A percentile compares a stretch with the other conserved stretches of the same genome.
Conservation (phyloP, 176 grass and related monocot genomes). For the Microstegium vimineum region DNA sequence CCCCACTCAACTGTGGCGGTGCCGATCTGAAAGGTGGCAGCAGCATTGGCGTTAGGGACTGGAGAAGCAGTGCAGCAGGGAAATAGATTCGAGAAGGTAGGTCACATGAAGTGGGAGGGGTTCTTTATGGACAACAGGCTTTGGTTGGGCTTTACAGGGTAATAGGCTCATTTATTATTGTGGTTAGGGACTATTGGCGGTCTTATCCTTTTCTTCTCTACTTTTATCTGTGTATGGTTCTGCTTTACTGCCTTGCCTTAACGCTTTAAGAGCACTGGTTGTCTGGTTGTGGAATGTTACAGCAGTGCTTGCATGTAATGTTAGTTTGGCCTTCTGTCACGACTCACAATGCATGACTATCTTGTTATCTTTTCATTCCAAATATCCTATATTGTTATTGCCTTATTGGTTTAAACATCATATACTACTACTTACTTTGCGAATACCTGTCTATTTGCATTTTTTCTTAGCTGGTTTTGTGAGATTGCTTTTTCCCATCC, state of each 20-base stretch:
- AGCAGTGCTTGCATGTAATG: background rate
- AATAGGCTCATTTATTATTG: background rate
- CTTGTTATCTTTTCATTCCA: background rate
- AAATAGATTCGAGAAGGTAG: background rate
- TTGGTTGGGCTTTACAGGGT: background rate
- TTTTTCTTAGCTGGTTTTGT: constrained; percentile 29
- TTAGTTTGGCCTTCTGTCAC: constrained; percentile 3
- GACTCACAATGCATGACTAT: background rate
- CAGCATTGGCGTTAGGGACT: background rate
- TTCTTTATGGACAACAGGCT: background rate
- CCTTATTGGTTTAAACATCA: background rate
- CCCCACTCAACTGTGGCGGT: background rate
- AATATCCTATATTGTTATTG: constrained; percentile 3
- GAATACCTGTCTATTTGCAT: background rate
- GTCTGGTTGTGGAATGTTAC: background rate
- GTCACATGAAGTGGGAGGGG: background rate
- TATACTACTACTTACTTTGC: background rate
- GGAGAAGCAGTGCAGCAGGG: background rate
- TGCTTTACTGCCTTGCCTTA: background rate
- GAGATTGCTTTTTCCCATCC: background rate
- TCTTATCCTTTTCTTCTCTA: background rate
- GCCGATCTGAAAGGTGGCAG: background rate
- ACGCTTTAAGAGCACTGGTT: background rate
- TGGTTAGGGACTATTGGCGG: background rate
- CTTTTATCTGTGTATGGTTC: background rate